These are phyloP conservation scores for Penicillium thymicola DNA, from an alignment of 2,329 filamentous ascomycete genomes.

Conservation along the genomic window DNA sequence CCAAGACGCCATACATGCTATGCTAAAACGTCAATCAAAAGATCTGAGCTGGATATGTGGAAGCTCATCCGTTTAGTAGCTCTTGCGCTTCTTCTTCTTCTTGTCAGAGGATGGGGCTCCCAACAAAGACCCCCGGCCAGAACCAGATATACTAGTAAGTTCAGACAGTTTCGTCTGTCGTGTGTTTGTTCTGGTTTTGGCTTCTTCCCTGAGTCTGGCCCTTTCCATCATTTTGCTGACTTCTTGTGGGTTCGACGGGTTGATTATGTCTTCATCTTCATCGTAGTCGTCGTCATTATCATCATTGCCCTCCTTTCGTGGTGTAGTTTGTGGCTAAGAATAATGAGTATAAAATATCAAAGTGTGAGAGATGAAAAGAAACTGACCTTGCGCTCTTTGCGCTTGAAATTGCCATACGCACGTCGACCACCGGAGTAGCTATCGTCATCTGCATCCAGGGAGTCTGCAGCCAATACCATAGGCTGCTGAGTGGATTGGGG, in stretches of 20 bases:
- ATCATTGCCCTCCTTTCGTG: slow-evolving; percentile 11
- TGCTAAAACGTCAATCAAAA: slow-evolving; percentile 14
- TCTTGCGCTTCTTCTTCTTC: slow-evolving; percentile 25
- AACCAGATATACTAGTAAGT: slow-evolving; percentile 34
- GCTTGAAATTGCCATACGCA: slow-evolving; percentile 40
- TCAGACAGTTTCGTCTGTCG: slow-evolving; percentile 14
- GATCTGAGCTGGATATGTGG: background rate
- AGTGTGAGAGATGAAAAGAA: background rate
- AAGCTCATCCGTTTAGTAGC: background rate
- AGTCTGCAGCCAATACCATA: slow-evolving; percentile 32
- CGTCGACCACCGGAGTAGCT: slow-evolving; percentile 33
- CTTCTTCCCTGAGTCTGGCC: slow-evolving; percentile 15
- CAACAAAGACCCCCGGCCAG: slow-evolving; percentile 1
- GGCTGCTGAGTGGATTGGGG: slow-evolving; percentile 24
- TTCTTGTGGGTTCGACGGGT: background rate
- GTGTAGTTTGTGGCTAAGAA: background rate
- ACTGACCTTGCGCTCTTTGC: slow-evolving; percentile 31
- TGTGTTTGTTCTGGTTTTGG: slow-evolving; percentile 17
- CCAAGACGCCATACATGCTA: slow-evolving; percentile 10
- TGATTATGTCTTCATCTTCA: background rate
- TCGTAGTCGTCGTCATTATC: slow-evolving; percentile 15
- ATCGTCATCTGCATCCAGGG: slow-evolving; percentile 34
- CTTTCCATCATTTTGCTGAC: slow-evolving; percentile 8
- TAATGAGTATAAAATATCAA: slow-evolving; percentile 1
- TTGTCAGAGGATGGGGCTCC: slow-evolving; percentile 4